Conservation (phyloP, 2,329 filamentous ascomycete genomes). For the Fusarium torreyae region DNA sequence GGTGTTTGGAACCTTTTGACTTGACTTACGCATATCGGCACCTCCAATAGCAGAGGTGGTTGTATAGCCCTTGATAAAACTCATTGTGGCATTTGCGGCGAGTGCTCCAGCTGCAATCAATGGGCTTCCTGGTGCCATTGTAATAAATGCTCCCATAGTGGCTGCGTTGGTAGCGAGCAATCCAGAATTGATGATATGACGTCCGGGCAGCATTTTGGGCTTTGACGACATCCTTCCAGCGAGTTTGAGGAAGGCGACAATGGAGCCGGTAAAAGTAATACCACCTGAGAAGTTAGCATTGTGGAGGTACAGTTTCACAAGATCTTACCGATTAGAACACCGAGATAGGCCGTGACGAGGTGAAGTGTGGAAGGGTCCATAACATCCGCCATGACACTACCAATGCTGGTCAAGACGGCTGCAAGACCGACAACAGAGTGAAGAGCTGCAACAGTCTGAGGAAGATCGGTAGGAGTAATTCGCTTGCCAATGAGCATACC, state of each 20-base stretch:
- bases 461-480: constrained; percentile 89
- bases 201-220: constrained; percentile 79
- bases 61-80: constrained; percentile 89
- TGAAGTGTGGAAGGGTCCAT: constrained; percentile 82
- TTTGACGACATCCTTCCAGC: constrained; percentile 85
- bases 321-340: constrained; percentile 79
- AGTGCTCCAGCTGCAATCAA: constrained; percentile 84
- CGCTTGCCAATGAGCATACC: constrained; percentile 85
- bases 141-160: constrained; percentile 87
- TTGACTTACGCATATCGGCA: constrained; percentile 83
- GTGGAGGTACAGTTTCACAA: background rate
- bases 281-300: constrained; percentile 64
- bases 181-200: constrained; percentile 81
- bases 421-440: constrained; percentile 93
- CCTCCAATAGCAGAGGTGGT: constrained; percentile 91
- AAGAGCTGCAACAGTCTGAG: constrained; percentile 89
- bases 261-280: constrained; percentile 91
- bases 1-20: background rate
- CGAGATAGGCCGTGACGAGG: constrained; percentile 87
- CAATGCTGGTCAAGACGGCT: constrained; percentile 89
- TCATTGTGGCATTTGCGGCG: constrained; percentile 81
- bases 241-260: constrained; percentile 91
- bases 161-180: constrained; percentile 83
- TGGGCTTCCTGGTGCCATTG: constrained; percentile 85
- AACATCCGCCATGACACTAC: constrained; percentile 84